These are phyloP conservation scores for Pouteria campechiana DNA, from an alignment of 179 eudicot genomes.

Conservation along the genomic window DNA sequence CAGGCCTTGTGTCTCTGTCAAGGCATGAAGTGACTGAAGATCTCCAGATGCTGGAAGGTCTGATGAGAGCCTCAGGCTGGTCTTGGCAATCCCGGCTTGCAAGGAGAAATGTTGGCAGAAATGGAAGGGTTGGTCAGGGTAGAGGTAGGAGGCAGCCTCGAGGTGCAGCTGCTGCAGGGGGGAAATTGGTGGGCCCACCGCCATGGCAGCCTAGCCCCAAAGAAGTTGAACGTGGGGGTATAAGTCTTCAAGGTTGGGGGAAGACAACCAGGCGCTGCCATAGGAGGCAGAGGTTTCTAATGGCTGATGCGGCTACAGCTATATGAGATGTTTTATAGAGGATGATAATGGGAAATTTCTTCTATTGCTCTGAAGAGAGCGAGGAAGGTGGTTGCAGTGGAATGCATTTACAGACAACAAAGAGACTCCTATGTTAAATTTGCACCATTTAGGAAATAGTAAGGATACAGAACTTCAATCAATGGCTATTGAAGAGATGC, in stretches of 20 bases:
- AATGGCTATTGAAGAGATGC: too few species aligned
- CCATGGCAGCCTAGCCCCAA: constrained; percentile 7
- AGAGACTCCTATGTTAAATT: too few species aligned
- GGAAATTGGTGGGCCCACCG: neutral
- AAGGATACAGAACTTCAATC: too few species aligned
- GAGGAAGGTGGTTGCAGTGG: too few species aligned
- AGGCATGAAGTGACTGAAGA: constrained; percentile 35
- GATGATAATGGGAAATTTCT: too few species aligned
- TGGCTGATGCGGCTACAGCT: constrained; percentile 4
- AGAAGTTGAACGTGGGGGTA: constrained; percentile 11
- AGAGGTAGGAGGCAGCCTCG: constrained; percentile 13
- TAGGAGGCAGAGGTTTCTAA: constrained; percentile 24
- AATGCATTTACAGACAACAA: too few species aligned
- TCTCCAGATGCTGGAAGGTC: constrained; percentile 26
- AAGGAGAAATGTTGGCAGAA: constrained; percentile 8
- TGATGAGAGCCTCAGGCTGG: constrained; percentile 13
- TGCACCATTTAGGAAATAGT: too few species aligned
- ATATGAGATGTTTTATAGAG: too few species aligned
- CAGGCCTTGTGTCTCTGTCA: constrained; percentile 26
- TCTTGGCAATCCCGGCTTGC: constrained; percentile 15
- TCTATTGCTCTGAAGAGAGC: too few species aligned
- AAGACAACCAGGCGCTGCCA: constrained; percentile 36
- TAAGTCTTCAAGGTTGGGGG: constrained; percentile 31
- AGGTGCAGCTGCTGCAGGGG: constrained; percentile 1
- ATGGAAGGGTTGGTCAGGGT: too few species aligned